Percentiles rank a stretch among this genome's conserved stretches.
Conservation (phyloP, 257 asterid genomes). For the Anisodus acutangulus region DNA sequence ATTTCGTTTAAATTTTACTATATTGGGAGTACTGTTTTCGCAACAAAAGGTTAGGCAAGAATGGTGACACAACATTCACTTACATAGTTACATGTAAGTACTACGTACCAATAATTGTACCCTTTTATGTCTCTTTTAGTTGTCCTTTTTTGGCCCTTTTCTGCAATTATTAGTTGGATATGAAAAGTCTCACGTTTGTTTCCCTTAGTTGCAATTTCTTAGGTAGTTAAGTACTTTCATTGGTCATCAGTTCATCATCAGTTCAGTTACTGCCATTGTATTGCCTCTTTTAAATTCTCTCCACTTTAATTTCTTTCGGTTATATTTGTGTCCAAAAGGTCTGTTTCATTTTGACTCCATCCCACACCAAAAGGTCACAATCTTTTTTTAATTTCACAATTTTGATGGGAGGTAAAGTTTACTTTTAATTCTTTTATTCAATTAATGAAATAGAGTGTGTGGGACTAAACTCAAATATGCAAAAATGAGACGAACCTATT, state of each 20-base stretch:
- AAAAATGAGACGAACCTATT: background rate
- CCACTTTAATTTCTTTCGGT: background rate
- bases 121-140: background rate
- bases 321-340: background rate
- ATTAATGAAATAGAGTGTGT: too few relatives aligned
- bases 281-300: background rate
- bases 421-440: background rate
- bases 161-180: background rate
- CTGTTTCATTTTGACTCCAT: background rate
- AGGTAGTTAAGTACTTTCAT: conserved; percentile 11
- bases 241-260: background rate
- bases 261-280: background rate
- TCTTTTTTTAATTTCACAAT: background rate
- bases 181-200: background rate
- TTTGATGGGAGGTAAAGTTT: background rate
- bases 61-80: background rate
- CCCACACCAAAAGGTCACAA: background rate
- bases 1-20: too few relatives aligned
- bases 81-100: background rate
- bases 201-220: background rate
- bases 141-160: background rate
- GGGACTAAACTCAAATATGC: background rate
- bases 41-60: background rate
- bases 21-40: too few relatives aligned
- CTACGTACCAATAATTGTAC: background rate